These are phyloP conservation scores for Cyclotella atomus DNA, from an alignment of 108 stramenopile genomes.

Conservation along the genomic window DNA sequence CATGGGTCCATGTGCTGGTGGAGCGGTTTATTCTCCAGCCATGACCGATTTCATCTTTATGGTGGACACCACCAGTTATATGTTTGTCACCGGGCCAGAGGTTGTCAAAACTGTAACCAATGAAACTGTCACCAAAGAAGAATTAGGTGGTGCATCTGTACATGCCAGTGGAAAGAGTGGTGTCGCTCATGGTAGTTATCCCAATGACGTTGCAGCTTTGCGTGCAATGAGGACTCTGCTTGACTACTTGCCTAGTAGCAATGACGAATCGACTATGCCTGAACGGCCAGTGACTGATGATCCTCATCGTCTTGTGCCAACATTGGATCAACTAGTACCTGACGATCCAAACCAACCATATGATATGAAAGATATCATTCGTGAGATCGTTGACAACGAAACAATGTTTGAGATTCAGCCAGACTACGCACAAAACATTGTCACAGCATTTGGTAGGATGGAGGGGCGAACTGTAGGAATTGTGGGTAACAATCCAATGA, in stretches of 20 bases:
- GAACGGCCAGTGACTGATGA: slow-evolving; percentile 76
- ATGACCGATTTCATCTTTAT: slow-evolving; percentile 99
- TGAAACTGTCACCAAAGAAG: slow-evolving; percentile 97
- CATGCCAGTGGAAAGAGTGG: slow-evolving; percentile 93
- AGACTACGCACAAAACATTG: slow-evolving; percentile 96
- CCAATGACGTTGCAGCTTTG: slow-evolving; percentile 95
- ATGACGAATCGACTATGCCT: slow-evolving; percentile 79
- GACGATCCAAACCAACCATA: slow-evolving; percentile 99
- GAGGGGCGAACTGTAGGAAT: slow-evolving; percentile 95
- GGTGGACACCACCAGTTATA: slow-evolving; percentile 94
- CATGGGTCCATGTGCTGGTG: slow-evolving; percentile 95
- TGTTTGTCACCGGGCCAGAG: slow-evolving; percentile 99
- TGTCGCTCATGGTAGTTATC: slow-evolving; percentile 93
- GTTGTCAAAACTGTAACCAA: slow-evolving; percentile 99
- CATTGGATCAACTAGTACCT: slow-evolving; percentile 91
- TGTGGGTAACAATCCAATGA: slow-evolving; percentile 97
- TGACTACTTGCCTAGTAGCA: slow-evolving; percentile 93
- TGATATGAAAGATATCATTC: slow-evolving; percentile 87
- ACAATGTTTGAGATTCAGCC: slow-evolving; percentile 96
- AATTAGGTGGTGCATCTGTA: slow-evolving; percentile 93
- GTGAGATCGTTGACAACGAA: slow-evolving; percentile 92
- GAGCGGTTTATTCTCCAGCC: slow-evolving; percentile 97
- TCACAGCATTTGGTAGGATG: slow-evolving; percentile 95
- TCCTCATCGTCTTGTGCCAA: slow-evolving; percentile 81
- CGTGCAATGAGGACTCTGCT: slow-evolving; percentile 89